phyloP scores from a whole-genome alignment of 495 filamentous ascomycete genomes.

The Hyaloscypha hepaticicola region DNA sequence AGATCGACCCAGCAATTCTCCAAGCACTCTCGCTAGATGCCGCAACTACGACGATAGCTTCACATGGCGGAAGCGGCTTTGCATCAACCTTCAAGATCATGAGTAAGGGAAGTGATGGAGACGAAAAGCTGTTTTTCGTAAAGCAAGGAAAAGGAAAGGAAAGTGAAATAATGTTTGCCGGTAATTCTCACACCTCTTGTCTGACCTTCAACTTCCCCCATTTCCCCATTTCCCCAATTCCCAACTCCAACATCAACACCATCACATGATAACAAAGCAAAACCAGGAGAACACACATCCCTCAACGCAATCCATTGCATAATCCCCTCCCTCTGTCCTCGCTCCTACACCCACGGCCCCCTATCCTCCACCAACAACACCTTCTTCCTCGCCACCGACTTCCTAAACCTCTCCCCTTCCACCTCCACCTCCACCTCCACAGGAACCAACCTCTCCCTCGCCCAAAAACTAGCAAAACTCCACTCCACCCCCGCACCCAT shows the following conservation, averaged over 20 bases:
- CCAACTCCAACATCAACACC: neutral
- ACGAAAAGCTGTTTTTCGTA: conserved; percentile 69
- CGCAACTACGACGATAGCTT: conserved; percentile 53
- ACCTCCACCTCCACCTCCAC: conserved; percentile 29
- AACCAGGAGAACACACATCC: conserved; percentile 71
- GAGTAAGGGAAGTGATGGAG: conserved; percentile 46
- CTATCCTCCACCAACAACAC: conserved; percentile 48
- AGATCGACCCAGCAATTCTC: conserved; percentile 59
- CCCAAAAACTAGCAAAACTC: conserved; percentile 72
- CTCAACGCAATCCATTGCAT: conserved; percentile 73
- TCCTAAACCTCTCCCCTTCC: conserved; percentile 58
- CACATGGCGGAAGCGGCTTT: conserved; percentile 72
- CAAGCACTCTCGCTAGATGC: conserved; percentile 65
- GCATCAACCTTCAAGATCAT: conserved; percentile 69
- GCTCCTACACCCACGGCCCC: conserved; percentile 66
- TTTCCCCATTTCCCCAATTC: neutral
- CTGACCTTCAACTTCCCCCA: neutral
- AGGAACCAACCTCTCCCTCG: conserved; percentile 55
- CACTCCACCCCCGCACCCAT: conserved; percentile 74
- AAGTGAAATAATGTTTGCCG: conserved; percentile 74
- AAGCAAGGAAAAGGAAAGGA: conserved; percentile 68
- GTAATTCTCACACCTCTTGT: conserved; percentile 34
- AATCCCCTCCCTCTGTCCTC: conserved; percentile 73
- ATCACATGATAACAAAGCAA: conserved; percentile 14
- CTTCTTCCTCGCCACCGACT: conserved; percentile 79